Evolutionary conservation across 768 basidiomycete genomes (phyloP).

Genomic region (Leccinum sublutescens): DNA sequence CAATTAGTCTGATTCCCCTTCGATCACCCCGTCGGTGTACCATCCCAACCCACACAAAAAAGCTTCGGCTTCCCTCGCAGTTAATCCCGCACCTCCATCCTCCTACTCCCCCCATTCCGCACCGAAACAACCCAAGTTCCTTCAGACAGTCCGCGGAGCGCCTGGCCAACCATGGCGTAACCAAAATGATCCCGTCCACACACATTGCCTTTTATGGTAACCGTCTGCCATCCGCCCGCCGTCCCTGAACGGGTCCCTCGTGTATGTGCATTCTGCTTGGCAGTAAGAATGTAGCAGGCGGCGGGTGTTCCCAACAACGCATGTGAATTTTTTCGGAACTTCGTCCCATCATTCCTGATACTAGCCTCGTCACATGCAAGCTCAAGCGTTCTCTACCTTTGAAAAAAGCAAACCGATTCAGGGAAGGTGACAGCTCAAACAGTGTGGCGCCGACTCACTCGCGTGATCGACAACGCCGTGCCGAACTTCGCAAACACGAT

Average conservation of each 20-base stretch:
- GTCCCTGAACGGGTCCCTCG: slow-evolving; percentile 28
- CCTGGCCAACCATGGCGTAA: not conserved
- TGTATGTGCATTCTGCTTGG: slow-evolving; percentile 3
- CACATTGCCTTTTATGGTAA: slow-evolving; percentile 10
- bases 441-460: not conserved
- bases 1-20: slow-evolving; percentile 2
- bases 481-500: not conserved
- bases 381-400: not conserved
- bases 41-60: not conserved
- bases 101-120: not conserved
- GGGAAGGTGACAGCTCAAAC: not conserved
- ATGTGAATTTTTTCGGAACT: slow-evolving; percentile 1
- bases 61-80: slow-evolving; percentile 11
- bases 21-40: not conserved
- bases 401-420: not conserved
- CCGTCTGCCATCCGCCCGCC: slow-evolving; percentile 9
- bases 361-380: not conserved
- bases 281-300: not conserved
- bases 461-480: slow-evolving; percentile 6
- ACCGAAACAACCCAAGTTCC: not conserved
- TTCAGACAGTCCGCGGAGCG: slow-evolving; percentile 21
- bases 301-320: slow-evolving; percentile 19
- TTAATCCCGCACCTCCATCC: not conserved
- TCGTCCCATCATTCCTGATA: not conserved
- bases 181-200: slow-evolving; percentile 11